phyloP scores from a whole-genome alignment of 768 basidiomycete genomes.

The Pseudohyphozyma bogoriensis region DNA sequence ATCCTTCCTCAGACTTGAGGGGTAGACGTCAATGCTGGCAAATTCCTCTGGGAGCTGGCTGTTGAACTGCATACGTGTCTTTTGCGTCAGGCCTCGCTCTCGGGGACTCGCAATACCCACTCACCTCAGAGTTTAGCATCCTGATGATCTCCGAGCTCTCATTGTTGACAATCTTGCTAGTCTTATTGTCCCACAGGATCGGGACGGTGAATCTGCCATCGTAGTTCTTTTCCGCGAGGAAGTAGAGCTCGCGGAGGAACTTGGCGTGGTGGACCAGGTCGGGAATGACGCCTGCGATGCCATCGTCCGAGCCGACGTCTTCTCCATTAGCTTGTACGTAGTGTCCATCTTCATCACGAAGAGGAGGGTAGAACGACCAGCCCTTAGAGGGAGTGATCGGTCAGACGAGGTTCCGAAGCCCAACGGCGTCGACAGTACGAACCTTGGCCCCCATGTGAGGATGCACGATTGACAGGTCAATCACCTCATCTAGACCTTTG shows the following conservation, averaged over 20 bases:
- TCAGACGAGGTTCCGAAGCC: too few species aligned
- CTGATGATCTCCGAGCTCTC: constrained; percentile 64
- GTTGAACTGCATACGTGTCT: constrained; percentile 51
- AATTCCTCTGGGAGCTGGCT: constrained; percentile 54
- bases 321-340: constrained; percentile 19
- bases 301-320: constrained; percentile 54
- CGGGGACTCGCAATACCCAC: neutral
- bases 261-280: constrained; percentile 33
- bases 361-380: constrained; percentile 26
- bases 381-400: too few species aligned
- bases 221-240: constrained; percentile 62
- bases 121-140: constrained; percentile 57
- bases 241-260: constrained; percentile 77
- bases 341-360: constrained; percentile 20
- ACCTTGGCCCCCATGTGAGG: constrained; percentile 76
- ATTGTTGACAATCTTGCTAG: constrained; percentile 81
- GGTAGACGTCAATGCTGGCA: constrained; percentile 60
- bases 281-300: constrained; percentile 48
- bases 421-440: too few species aligned
- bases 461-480: constrained; percentile 73
- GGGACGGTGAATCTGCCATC: constrained; percentile 77
- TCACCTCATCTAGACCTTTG: constrained; percentile 77
- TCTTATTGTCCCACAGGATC: constrained; percentile 76
- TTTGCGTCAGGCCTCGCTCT: neutral
- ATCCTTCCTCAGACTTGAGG: constrained; percentile 54